phyloP scores from a whole-genome alignment of 805 yeast genomes.

The Komagataella ulmi region DNA sequence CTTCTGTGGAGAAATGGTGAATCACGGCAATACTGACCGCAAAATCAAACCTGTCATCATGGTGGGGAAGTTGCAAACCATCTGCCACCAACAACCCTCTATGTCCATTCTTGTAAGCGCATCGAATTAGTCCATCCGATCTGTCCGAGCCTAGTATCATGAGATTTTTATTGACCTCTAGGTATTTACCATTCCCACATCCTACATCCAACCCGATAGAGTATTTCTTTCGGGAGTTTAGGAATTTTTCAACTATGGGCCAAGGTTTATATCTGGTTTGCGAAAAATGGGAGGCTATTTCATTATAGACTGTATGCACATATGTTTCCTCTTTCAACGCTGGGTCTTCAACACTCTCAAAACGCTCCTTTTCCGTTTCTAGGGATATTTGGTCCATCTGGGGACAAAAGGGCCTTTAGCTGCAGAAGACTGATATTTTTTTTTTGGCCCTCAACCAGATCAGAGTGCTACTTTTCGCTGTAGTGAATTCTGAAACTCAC shows the following conservation, averaged over 20 bases:
- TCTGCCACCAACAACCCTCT: conserved; percentile 68
- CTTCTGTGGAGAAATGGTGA: conserved; percentile 85
- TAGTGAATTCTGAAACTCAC: not conserved
- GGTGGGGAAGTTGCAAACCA: conserved; percentile 56
- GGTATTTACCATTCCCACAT: conserved; percentile 93
- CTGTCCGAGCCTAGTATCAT: conserved; percentile 65
- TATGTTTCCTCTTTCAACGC: conserved; percentile 53
- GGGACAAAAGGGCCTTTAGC: conserved; percentile 8
- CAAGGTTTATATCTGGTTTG: conserved; percentile 93
- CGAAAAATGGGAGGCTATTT: conserved; percentile 87
- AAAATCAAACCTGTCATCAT: conserved; percentile 41
- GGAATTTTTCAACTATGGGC: conserved; percentile 81
- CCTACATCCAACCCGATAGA: conserved; percentile 86
- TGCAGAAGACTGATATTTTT: conserved; percentile 11
- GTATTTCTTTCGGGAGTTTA: conserved; percentile 33
- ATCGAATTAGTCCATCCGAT: conserved; percentile 53
- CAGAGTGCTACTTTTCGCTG: not conserved
- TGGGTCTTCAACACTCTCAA: conserved; percentile 24
- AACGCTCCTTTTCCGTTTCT: conserved; percentile 13
- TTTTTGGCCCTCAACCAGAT: too few relatives aligned
- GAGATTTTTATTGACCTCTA: conserved; percentile 55
- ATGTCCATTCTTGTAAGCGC: conserved; percentile 35
- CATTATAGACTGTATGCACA: conserved; percentile 89
- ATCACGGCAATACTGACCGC: conserved; percentile 93
- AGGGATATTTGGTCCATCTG: conserved; percentile 2